phyloP scores from a whole-genome alignment of 1,284 basidiomycete species.

The Ganoderma lucidum region DNA sequence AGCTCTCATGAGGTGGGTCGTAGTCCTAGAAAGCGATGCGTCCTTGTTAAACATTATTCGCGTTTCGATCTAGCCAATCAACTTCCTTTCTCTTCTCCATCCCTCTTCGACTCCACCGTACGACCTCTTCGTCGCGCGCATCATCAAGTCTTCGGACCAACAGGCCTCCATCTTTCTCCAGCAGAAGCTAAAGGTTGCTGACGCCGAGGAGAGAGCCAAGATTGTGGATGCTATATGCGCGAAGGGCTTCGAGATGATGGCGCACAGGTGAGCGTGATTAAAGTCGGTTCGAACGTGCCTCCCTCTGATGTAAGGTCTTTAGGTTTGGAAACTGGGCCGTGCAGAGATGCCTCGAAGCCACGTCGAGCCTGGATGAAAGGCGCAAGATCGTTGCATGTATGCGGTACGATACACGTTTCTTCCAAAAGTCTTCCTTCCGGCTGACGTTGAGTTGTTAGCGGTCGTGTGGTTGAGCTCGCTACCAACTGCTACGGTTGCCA shows the following conservation, averaged over 20 bases:
- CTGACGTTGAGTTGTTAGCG: conserved; percentile 48
- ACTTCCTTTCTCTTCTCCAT: conserved; percentile 82
- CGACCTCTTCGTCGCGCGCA: conserved; percentile 78
- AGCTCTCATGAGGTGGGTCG: conserved; percentile 47
- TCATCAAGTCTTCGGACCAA: conserved; percentile 86
- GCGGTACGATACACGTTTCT: conserved; percentile 57
- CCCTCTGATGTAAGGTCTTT: conserved; percentile 6
- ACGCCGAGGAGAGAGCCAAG: conserved; percentile 75
- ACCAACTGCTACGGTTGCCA: conserved; percentile 89
- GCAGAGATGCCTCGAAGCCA: conserved; percentile 81
- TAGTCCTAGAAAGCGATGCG: neutral
- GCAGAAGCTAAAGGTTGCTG: conserved; percentile 86
- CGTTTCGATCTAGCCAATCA: conserved; percentile 67
- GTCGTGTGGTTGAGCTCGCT: conserved; percentile 82
- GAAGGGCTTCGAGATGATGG: conserved; percentile 89
- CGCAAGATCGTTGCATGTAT: conserved; percentile 83
- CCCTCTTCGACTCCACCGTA: conserved; percentile 85
- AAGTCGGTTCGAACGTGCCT: conserved; percentile 13
- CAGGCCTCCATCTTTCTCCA: conserved; percentile 89
- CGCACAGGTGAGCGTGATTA: conserved; percentile 63
- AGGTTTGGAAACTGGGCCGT: conserved; percentile 91
- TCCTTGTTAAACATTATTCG: conserved; percentile 8
- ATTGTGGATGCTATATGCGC: conserved; percentile 86
- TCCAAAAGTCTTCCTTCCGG: neutral
- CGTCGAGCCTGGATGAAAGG: conserved; percentile 72